Evolutionary conservation across 2,329 filamentous ascomycete species (phyloP).

Genomic region (Aspergillus pseudoglaucus): DNA sequence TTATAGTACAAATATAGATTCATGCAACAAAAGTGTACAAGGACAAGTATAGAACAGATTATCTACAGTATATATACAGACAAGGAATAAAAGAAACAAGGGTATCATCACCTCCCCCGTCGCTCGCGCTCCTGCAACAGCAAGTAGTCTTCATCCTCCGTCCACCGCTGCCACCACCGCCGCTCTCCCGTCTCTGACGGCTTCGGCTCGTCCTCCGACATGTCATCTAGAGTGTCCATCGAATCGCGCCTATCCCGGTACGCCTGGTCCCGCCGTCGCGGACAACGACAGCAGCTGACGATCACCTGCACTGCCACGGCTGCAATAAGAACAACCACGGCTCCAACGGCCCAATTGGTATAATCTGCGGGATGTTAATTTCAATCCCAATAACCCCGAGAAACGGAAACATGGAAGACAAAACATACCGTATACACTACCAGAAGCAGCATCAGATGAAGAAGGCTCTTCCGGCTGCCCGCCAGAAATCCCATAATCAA

Average conservation of each 20-base stretch:
- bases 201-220: conserved; percentile 12
- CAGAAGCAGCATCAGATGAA: background rate
- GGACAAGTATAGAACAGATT: background rate
- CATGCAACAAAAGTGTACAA: too few relatives aligned
- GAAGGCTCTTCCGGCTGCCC: conserved; percentile 2
- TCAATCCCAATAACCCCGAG: background rate
- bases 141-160: conserved; percentile 15
- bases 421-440: background rate
- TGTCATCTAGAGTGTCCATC: conserved; percentile 4
- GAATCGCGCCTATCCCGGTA: background rate
- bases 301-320: background rate
- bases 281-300: background rate
- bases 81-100: background rate
- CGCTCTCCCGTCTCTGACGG: conserved; percentile 1
- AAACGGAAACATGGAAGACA: background rate
- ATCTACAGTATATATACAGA: background rate
- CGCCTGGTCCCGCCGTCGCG: background rate
- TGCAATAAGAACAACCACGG: background rate
- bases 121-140: conserved; percentile 19
- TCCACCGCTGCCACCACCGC: conserved; percentile 31
- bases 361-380: too few relatives aligned
- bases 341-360: background rate
- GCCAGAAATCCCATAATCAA: conserved; percentile 9
- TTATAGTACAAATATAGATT: too few relatives aligned
- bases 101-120: conserved; percentile 8